A percentile compares a stretch with the other conserved stretches of the same genome.
phyloP scores from a whole-genome alignment of 2,329 filamentous ascomycete species.

The Cladophialophora exuberans region DNA sequence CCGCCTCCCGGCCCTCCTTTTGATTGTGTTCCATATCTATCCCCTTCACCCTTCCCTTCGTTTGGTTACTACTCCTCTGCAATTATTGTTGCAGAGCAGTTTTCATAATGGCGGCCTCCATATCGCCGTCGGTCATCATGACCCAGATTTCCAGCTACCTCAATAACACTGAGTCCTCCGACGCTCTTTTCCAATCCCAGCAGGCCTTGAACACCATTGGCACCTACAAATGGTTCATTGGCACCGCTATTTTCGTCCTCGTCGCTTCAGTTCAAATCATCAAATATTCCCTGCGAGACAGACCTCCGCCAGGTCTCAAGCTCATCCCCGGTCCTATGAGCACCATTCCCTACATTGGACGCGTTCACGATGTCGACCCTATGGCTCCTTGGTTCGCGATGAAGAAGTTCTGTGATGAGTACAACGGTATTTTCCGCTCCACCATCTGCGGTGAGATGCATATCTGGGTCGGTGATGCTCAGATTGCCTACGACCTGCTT shows the following conservation, averaged over 20 bases:
- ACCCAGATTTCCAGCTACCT: constrained; percentile 33
- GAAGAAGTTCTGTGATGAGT: constrained; percentile 34
- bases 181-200: constrained; percentile 34
- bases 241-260: constrained; percentile 32
- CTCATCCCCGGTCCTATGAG: constrained; percentile 32
- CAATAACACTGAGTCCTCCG: constrained; percentile 29
- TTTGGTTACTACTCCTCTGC: constrained; percentile 16
- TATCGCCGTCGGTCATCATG: constrained; percentile 37
- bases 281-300: constrained; percentile 32
- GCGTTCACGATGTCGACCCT: constrained; percentile 35
- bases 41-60: constrained; percentile 11
- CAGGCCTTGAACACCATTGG: constrained; percentile 30
- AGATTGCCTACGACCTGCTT: constrained; percentile 34
- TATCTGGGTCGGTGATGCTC: constrained; percentile 32
- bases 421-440: constrained; percentile 33
- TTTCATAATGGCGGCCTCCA: constrained; percentile 33
- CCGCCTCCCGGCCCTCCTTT: constrained; percentile 11
- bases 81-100: constrained; percentile 18
- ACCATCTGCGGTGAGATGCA: constrained; percentile 37
- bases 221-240: constrained; percentile 36
- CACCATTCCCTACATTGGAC: constrained; percentile 34
- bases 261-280: constrained; percentile 45
- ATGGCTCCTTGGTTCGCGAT: constrained; percentile 35
- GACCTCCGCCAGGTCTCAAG: constrained; percentile 34
- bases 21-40: constrained; percentile 17